phyloP scores from a whole-genome alignment of 805 yeast genomes.

The Cyberlindnera nakhonratchasimensis region DNA sequence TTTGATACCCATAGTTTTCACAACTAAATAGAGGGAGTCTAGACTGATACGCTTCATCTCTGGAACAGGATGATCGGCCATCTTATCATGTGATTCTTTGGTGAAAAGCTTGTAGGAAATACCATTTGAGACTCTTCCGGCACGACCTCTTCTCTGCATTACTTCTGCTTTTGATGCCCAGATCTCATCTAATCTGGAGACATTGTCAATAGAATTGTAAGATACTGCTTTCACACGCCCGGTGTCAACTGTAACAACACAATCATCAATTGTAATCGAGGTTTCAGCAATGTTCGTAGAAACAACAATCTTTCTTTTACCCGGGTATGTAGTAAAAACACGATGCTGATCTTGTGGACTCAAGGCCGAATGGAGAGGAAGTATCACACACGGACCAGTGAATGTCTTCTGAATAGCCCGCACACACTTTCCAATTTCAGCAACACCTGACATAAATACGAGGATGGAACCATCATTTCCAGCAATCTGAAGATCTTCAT shows the following conservation, averaged over 20 bases:
- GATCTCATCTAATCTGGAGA: conserved; percentile 67
- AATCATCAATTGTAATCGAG: conserved; percentile 93
- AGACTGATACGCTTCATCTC: conserved; percentile 83
- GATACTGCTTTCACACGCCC: conserved; percentile 80
- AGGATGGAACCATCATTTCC: conserved; percentile 67
- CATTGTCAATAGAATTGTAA: conserved; percentile 63
- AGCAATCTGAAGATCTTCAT: conserved; percentile 41
- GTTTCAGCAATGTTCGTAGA: conserved; percentile 96
- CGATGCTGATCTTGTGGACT: conserved; percentile 76
- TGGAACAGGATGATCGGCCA: conserved; percentile 78
- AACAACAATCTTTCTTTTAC: conserved; percentile 75
- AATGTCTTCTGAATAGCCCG: conserved; percentile 32
- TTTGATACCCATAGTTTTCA: conserved; percentile 82
- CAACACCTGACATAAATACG: conserved; percentile 85
- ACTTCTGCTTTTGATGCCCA: conserved; percentile 93
- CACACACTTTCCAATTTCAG: conserved; percentile 73
- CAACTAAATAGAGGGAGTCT: conserved; percentile 78
- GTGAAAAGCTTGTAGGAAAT: conserved; percentile 79
- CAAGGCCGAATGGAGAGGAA: conserved; percentile 89
- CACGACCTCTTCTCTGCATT: conserved; percentile 91
- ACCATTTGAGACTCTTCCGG: conserved; percentile 92
- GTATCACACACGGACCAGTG: conserved; percentile 33
- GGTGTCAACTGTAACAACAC: conserved; percentile 85
- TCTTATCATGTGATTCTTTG: conserved; percentile 49
- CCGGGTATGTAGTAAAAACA: conserved; percentile 59